Conservation (phyloP, 371 early-diverging fungal species). For the Mortierella sp. region DNA sequence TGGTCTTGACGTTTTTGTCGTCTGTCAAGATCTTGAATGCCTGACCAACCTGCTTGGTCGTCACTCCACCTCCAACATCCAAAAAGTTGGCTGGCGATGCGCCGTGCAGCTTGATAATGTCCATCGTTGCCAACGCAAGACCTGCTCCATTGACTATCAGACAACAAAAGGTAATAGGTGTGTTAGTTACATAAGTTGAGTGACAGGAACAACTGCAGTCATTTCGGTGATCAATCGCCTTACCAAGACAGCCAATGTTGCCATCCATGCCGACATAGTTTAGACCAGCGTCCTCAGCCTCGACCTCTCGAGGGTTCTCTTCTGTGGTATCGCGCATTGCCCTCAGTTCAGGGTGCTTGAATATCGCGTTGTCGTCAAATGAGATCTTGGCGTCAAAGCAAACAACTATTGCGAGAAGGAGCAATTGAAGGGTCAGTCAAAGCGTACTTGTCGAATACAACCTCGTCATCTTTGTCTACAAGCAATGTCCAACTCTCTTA, state of each 20-base stretch:
- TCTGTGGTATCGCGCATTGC: slow-evolving; percentile 72
- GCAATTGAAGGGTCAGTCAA: neutral
- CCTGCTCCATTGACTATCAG: slow-evolving; percentile 78
- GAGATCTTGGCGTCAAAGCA: slow-evolving; percentile 82
- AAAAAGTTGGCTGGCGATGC: slow-evolving; percentile 81
- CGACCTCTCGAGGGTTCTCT: slow-evolving; percentile 78
- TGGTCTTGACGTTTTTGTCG: slow-evolving; percentile 74
- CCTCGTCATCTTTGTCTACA: neutral
- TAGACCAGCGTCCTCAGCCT: slow-evolving; percentile 73
- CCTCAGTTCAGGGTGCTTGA: slow-evolving; percentile 72
- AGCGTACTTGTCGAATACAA: neutral
- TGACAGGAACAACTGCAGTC: neutral
- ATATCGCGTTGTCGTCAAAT: slow-evolving; percentile 81
- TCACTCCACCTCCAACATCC: slow-evolving; percentile 79
- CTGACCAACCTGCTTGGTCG: slow-evolving; percentile 72
- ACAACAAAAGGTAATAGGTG: neutral
- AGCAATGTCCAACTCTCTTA: neutral
- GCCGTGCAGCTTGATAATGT: slow-evolving; percentile 78
- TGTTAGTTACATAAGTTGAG: neutral
- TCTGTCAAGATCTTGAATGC: slow-evolving; percentile 80
- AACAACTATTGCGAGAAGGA: slow-evolving; percentile 57
- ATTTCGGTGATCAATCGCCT: neutral
- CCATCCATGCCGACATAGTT: slow-evolving; percentile 82
- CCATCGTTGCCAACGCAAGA: slow-evolving; percentile 82
- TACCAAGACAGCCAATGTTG: slow-evolving; percentile 75